Percentiles rank a stretch among this genome's conserved stretches.
phyloP scores from a whole-genome alignment of 2,329 filamentous ascomycete species.

The Colletotrichum coccodes region DNA sequence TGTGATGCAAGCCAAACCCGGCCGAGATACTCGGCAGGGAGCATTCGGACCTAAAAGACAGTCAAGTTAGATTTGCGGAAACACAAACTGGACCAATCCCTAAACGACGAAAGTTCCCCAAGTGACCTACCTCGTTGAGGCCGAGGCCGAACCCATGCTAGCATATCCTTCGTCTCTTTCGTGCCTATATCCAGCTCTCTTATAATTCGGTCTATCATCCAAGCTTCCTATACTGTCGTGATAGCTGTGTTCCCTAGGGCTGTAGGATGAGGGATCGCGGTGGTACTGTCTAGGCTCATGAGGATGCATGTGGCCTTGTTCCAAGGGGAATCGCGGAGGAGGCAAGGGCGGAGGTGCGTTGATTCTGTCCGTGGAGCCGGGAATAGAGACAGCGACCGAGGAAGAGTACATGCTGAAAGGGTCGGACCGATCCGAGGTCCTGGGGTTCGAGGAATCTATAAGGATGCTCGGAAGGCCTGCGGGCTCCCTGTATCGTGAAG shows the following conservation, averaged over 20 bases:
- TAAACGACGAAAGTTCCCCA: background rate
- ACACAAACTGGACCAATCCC: background rate
- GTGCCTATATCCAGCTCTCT: slow-evolving; percentile 39
- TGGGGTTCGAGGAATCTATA: slow-evolving; percentile 43
- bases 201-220: slow-evolving; percentile 47
- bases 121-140: slow-evolving; percentile 33
- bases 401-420: slow-evolving; percentile 44
- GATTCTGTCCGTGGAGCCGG: slow-evolving; percentile 44
- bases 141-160: slow-evolving; percentile 51
- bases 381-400: slow-evolving; percentile 52
- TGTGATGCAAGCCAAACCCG: slow-evolving; percentile 62
- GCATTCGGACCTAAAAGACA: slow-evolving; percentile 50
- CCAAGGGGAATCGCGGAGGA: slow-evolving; percentile 52
- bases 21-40: slow-evolving; percentile 46
- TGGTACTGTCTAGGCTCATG: slow-evolving; percentile 44
- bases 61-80: slow-evolving; percentile 35
- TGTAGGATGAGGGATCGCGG: slow-evolving; percentile 37
- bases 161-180: slow-evolving; percentile 55
- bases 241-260: slow-evolving; percentile 25
- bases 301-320: slow-evolving; percentile 20
- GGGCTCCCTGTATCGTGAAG: slow-evolving; percentile 48
- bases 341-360: slow-evolving; percentile 56
- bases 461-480: slow-evolving; percentile 45
- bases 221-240: slow-evolving; percentile 53
- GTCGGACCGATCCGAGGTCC: slow-evolving; percentile 42